Conservation (phyloP, 768 basidiomycete genomes). For the Pleurotus platypus region DNA sequence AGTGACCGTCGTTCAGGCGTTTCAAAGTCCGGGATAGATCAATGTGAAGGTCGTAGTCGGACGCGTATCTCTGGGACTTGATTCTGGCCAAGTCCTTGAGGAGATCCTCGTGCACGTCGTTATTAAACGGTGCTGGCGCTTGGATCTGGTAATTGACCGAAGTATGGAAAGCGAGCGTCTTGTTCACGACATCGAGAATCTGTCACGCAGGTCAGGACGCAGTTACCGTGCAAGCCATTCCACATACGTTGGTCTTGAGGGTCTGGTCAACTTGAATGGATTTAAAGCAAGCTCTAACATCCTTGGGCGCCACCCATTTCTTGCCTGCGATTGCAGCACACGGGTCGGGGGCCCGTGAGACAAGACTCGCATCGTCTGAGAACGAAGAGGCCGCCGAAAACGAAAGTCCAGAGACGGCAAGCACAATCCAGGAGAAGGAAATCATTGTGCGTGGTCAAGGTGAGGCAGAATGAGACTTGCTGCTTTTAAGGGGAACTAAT, state of each 20-base stretch:
- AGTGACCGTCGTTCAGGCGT: slow-evolving; percentile 56
- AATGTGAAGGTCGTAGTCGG: slow-evolving; percentile 54
- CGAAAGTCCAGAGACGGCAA: slow-evolving; percentile 3
- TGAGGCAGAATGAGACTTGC: background rate
- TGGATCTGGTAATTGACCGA: slow-evolving; percentile 58
- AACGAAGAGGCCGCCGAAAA: background rate
- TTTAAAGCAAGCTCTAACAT: slow-evolving; percentile 48
- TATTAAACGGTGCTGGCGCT: slow-evolving; percentile 48
- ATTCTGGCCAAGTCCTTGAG: slow-evolving; percentile 47
- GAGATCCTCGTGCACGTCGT: slow-evolving; percentile 57
- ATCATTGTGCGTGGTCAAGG: slow-evolving; percentile 1
- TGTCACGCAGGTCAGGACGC: slow-evolving; percentile 16
- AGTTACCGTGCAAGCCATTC: background rate
- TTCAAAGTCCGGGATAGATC: slow-evolving; percentile 52
- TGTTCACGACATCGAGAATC: slow-evolving; percentile 57
- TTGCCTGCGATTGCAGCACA: slow-evolving; percentile 51
- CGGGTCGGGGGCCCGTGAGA: slow-evolving; percentile 30
- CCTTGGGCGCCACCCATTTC: slow-evolving; percentile 51
- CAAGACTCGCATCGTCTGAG: background rate
- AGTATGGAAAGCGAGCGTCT: slow-evolving; percentile 57
- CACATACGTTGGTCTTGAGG: slow-evolving; percentile 49
- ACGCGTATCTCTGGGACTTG: slow-evolving; percentile 35
- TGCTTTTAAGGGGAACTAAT: background rate
- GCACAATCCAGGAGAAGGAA: slow-evolving; percentile 1
- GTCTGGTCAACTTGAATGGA: slow-evolving; percentile 43